Evolutionary conservation across 164 flowering plant genomes (phyloP).

Genomic region (Dillenia turbinata): DNA sequence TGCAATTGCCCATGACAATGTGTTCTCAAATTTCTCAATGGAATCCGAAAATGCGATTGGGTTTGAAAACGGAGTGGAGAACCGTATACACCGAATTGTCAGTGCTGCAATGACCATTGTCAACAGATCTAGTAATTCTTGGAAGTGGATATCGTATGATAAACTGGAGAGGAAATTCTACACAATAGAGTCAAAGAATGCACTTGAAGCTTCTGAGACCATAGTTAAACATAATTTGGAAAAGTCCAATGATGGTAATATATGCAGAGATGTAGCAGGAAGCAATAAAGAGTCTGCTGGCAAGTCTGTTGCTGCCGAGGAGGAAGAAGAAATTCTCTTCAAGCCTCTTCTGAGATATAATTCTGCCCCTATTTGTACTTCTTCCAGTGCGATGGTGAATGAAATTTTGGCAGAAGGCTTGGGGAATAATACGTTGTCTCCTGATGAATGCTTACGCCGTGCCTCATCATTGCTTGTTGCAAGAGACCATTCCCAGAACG

Average conservation of each 20-base stretch:
- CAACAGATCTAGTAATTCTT: conserved; percentile 21
- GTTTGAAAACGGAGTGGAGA: conserved; percentile 19
- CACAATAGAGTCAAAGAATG: conserved; percentile 12
- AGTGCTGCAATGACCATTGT: conserved; percentile 49
- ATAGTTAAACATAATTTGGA: no score
- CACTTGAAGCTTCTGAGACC: no score
- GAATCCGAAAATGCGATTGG: conserved; percentile 15
- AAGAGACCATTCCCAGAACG: conserved; percentile 18
- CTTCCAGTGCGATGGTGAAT: conserved; percentile 5
- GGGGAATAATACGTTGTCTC: conserved; percentile 11
- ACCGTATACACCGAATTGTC: conserved; percentile 46
- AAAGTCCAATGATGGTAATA: no score
- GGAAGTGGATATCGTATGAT: conserved; percentile 39
- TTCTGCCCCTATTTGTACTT: conserved; percentile 45
- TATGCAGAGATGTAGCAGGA: no score
- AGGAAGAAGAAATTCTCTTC: conserved; percentile 89
- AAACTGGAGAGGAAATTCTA: conserved; percentile 20
- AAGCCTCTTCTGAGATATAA: conserved; percentile 63
- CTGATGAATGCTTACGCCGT: conserved; percentile 52
- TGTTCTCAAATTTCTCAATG: conserved; percentile 32
- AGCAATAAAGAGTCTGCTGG: conserved; percentile 1
- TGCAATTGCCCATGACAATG: conserved; percentile 38
- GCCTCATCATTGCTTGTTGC: conserved; percentile 40
- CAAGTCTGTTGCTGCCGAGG: conserved; percentile 37
- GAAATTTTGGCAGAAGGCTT: conserved; percentile 7